These are phyloP conservation scores for Cydonia oblonga DNA, from an alignment of 331 rosid genomes.

Conservation along the genomic window DNA sequence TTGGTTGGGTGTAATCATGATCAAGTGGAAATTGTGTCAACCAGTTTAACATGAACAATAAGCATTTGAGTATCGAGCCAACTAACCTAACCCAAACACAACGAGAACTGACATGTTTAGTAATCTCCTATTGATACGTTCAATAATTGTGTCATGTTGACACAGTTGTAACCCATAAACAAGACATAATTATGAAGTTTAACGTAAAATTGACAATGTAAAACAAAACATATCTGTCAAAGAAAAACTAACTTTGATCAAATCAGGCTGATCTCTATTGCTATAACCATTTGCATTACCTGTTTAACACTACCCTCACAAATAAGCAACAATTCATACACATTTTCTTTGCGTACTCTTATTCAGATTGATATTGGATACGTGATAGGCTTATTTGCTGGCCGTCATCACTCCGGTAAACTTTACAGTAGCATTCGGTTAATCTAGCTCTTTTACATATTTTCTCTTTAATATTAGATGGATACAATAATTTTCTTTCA, in stretches of 20 bases:
- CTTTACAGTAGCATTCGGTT: not conserved
- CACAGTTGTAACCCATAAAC: not conserved
- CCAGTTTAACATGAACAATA: not conserved
- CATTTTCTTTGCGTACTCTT: not conserved
- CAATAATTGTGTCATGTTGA: not conserved
- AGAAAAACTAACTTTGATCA: not conserved
- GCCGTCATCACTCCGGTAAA: not conserved
- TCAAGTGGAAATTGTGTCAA: not conserved
- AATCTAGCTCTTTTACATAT: not conserved
- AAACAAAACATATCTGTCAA: not conserved
- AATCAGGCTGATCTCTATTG: not conserved
- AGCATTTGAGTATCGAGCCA: not conserved
- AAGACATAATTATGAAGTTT: not conserved
- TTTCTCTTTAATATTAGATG: not conserved
- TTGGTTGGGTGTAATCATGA: not conserved
- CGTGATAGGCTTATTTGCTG: too few relatives aligned
- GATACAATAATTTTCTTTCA: not conserved
- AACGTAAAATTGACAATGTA: not conserved
- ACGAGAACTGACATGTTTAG: not conserved
- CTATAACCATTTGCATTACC: not conserved
- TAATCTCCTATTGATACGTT: not conserved
- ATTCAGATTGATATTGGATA: not conserved
- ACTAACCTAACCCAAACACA: not conserved
- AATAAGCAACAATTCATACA: not conserved
- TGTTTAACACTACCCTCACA: not conserved